These are phyloP conservation scores for Lobosporangium transversale DNA, from an alignment of 192 early-diverging fungal species.

Conservation along the genomic window DNA sequence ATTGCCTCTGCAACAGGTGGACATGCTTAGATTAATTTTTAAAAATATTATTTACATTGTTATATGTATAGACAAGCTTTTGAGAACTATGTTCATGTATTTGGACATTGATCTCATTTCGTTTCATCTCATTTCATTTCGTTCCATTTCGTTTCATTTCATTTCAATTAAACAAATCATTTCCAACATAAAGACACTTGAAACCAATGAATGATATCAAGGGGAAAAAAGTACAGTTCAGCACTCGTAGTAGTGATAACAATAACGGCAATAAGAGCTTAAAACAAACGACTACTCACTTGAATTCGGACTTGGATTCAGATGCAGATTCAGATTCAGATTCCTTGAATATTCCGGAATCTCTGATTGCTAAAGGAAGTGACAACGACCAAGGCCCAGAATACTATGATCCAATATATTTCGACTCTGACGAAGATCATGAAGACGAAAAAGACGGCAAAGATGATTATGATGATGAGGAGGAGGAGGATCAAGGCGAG, in stretches of 20 bases:
- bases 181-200: too few species aligned
- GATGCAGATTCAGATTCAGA: conserved; percentile 19
- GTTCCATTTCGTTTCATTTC: too few species aligned
- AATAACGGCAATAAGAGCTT: too few species aligned
- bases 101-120: too few species aligned
- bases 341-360: conserved; percentile 1
- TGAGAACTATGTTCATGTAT: too few species aligned
- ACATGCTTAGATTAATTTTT: not conserved
- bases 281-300: too few species aligned
- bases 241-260: too few species aligned
- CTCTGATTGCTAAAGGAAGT: conserved; percentile 7
- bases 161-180: not conserved
- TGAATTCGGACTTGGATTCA: too few species aligned
- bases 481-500: conserved; percentile 28
- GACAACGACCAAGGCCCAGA: conserved; percentile 42
- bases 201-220: too few species aligned
- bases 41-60: not conserved
- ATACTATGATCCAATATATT: conserved; percentile 64
- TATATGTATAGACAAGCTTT: too few species aligned
- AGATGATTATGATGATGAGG: not conserved
- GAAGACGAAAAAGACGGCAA: conserved; percentile 12
- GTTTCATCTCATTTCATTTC: too few species aligned
- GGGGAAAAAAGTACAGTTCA: too few species aligned
- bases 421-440: conserved; percentile 59
- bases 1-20: not conserved